Evolutionary conservation across 108 stramenopile species (phyloP).

Genomic region (Skeletonema costatum): DNA sequence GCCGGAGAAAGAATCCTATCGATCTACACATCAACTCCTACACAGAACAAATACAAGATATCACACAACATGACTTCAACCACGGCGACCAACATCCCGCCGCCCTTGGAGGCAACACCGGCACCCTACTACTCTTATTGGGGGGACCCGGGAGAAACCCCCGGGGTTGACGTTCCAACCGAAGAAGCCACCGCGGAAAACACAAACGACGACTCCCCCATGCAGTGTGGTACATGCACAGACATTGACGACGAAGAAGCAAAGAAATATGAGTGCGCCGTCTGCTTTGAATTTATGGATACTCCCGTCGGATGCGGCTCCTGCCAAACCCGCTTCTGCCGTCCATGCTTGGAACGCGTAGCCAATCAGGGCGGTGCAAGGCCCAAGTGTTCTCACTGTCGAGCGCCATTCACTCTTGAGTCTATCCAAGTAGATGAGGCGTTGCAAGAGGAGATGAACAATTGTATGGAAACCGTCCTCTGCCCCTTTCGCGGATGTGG

Average conservation of each 20-base stretch:
- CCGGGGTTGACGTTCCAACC: neutral
- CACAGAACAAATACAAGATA: no score
- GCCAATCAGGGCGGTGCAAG: constrained; percentile 1
- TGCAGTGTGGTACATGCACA: neutral
- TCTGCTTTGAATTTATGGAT: constrained; percentile 48
- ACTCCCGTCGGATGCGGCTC: constrained; percentile 51
- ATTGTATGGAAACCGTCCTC: constrained; percentile 11
- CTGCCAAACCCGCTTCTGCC: constrained; percentile 43
- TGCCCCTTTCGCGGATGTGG: constrained; percentile 44
- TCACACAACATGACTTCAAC: neutral
- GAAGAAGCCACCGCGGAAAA: neutral
- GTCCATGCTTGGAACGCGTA: constrained; percentile 25
- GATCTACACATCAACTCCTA: no score
- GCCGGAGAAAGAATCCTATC: no score
- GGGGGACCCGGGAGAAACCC: neutral
- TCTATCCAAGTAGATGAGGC: constrained; percentile 16
- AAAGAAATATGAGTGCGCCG: constrained; percentile 47
- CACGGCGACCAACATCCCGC: neutral
- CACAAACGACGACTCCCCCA: no score
- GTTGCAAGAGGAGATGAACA: constrained; percentile 20
- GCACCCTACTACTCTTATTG: neutral
- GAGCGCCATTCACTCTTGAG: constrained; percentile 7
- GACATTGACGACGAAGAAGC: neutral
- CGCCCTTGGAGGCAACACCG: neutral
- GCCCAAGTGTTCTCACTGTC: constrained; percentile 40